phyloP scores from a whole-genome alignment of 805 yeast species.

The Ogataea polymorpha region DNA sequence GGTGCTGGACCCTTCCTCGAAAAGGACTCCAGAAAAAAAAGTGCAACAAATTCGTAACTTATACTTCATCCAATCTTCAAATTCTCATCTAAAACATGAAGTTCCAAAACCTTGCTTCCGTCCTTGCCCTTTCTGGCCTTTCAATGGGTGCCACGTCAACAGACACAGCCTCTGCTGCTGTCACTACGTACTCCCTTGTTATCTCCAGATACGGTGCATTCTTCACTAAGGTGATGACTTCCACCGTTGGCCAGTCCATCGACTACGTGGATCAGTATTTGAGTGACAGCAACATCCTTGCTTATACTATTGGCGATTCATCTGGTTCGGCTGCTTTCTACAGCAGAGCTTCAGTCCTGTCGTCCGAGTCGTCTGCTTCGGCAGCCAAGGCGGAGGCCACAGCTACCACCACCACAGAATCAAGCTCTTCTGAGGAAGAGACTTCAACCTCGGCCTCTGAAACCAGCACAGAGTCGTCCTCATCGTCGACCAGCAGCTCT shows the following conservation, averaged over 20 bases:
- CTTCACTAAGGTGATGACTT: conserved; percentile 1
- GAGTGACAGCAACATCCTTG: background rate
- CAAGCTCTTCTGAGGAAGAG: no score
- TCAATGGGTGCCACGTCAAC: no score
- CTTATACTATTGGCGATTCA: conserved; percentile 1
- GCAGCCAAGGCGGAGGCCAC: background rate
- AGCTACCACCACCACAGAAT: background rate
- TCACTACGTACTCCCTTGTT: conserved; percentile 2
- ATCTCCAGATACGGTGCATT: conserved; percentile 2
- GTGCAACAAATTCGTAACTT: no score
- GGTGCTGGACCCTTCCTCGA: background rate
- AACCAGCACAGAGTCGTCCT: background rate
- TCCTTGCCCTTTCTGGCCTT: no score
- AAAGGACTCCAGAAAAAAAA: no score
- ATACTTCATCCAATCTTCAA: no score
- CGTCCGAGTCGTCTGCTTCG: background rate
- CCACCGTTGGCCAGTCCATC: background rate
- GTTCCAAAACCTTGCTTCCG: no score
- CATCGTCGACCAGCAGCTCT: conserved; percentile 1
- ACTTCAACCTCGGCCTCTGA: no score
- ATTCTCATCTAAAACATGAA: no score
- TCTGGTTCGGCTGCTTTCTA: background rate
- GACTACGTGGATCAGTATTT: background rate
- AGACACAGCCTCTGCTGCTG: background rate
- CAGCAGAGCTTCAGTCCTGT: background rate